A percentile compares a stretch with the other conserved stretches of the same genome.
These are phyloP conservation scores for Amphirosellinia nigrospora DNA, from an alignment of 495 filamentous ascomycete genomes.

Conservation along the genomic window DNA sequence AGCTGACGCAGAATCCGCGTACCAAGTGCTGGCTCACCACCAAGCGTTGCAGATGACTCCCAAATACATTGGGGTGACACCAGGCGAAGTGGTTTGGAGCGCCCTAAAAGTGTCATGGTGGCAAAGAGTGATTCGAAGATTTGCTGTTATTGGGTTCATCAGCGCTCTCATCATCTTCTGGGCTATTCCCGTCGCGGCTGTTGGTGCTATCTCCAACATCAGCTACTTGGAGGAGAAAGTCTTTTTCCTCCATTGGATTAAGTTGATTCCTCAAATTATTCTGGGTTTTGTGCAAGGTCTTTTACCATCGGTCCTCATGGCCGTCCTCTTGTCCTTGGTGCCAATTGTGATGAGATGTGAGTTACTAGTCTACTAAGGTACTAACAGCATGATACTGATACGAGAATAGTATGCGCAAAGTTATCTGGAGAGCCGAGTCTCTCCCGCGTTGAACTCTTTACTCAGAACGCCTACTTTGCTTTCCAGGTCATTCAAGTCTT, in stretches of 20 bases:
- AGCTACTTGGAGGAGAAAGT: slow-evolving; percentile 63
- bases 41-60: slow-evolving; percentile 92
- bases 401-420: slow-evolving; percentile 66
- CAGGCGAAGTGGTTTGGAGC: slow-evolving; percentile 86
- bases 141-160: slow-evolving; percentile 73
- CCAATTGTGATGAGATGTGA: slow-evolving; percentile 76
- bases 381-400: slow-evolving; percentile 19
- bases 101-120: slow-evolving; percentile 89
- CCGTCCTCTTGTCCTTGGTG: slow-evolving; percentile 87
- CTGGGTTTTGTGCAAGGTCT: slow-evolving; percentile 85
- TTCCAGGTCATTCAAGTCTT: slow-evolving; percentile 98
- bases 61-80: slow-evolving; percentile 83
- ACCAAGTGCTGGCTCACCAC: slow-evolving; percentile 86
- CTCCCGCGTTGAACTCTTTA: slow-evolving; percentile 81
- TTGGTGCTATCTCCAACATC: slow-evolving; percentile 89
- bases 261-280: slow-evolving; percentile 70
- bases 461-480: slow-evolving; percentile 90
- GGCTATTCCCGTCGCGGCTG: slow-evolving; percentile 88
- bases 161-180: slow-evolving; percentile 88
- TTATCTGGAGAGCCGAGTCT: slow-evolving; percentile 78
- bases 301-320: slow-evolving; percentile 77
- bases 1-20: slow-evolving; percentile 83
- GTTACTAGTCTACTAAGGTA: slow-evolving; percentile 28
- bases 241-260: slow-evolving; percentile 74
- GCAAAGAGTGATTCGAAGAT: slow-evolving; percentile 76